Conservation (phyloP, 2,329 filamentous ascomycete species). For the Nectriaceae sp. region DNA sequence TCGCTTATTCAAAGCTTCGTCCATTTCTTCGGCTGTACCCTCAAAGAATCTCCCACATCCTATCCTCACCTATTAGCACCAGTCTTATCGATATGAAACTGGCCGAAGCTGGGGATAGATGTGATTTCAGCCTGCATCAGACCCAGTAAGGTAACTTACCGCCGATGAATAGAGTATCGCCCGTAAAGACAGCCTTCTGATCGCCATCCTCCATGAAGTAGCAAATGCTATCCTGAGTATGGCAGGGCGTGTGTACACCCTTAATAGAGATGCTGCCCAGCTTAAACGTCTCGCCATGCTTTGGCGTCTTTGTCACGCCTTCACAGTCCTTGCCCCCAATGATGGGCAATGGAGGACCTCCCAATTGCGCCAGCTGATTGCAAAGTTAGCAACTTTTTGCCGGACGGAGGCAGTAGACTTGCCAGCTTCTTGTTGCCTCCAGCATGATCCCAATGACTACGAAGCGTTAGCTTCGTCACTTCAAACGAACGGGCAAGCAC, state of each 20-base stretch:
- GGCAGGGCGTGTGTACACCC: conserved; percentile 93
- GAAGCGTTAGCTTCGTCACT: conserved; percentile 7
- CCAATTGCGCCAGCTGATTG: conserved; percentile 44
- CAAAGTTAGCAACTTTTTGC: conserved; percentile 4
- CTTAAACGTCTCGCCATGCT: conserved; percentile 74
- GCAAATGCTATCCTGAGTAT: conserved; percentile 98
- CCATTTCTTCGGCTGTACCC: conserved; percentile 86
- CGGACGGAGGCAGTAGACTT: conserved; percentile 25
- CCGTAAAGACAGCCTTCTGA: conserved; percentile 83
- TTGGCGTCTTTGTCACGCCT: conserved; percentile 75
- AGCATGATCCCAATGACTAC: conserved; percentile 89
- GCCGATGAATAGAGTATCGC: conserved; percentile 93
- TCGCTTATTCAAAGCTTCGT: conserved; percentile 86
- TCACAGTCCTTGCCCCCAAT: conserved; percentile 88
- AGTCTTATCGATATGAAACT: neutral
- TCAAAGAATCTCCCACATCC: conserved; percentile 97
- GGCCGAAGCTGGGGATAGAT: no score
- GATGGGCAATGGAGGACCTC: conserved; percentile 67
- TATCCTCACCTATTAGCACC: conserved; percentile 33
- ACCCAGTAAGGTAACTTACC: conserved; percentile 49
- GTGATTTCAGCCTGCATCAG: no score
- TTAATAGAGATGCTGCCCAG: conserved; percentile 83
- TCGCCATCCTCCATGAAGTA: conserved; percentile 84
- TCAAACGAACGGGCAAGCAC: neutral
- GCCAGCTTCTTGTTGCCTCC: conserved; percentile 88